Base-by-base conservation (phyloP, 163 green algal genomes). In the Volvox carteri region DNA sequence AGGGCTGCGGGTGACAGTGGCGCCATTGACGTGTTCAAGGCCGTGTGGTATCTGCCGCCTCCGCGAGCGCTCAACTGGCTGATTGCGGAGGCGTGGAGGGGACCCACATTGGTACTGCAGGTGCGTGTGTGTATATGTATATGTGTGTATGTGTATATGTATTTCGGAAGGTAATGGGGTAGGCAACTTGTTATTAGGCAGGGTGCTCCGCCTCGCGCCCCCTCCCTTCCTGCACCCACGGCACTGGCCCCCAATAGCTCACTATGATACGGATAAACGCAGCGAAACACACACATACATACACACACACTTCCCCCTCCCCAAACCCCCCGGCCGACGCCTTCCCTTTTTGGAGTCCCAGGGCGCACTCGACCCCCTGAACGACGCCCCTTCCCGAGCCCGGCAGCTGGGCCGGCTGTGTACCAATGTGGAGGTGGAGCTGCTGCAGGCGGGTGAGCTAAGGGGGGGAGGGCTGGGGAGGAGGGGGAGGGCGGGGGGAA, bases 21-120 rank as follows among this genome's bases (percentile, higher is more conserved):
- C 21, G 94, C 96, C 0, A 68, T 98, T 0, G 95, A 94, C 39
- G 89, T 96, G 50, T 96, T 98, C 90, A 95, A 96, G 86, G 94
- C 86, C 39, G 97, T 97, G 11, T 99, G 98, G 78, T 99, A 99
- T 91, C 92, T 99, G 54, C 96, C 97, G 0, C 92, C 93, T 42
- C 97, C 97, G 0, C 85, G 94, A 1, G 93, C 97, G 8, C 92
- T 99, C 28, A 99, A 98, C 85, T 96, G 95, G 80, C 88, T 99
- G n/a, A 85, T 99, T 25, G 70, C 84, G 60, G 93, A 30, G 54
- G 91, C 21, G 93, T 97, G 83, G 54, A 75, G 25, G 86, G 94
- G 88, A 81, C 95, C 93, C 25, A 95, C 95, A 1, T 85, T 98
- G 6, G 93, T 99, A 21, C 90, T 99, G 78, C 95, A 97, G 85